A percentile compares a stretch with the other conserved stretches of the same genome.
Conservation (phyloP, 2,329 filamentous ascomycete genomes). For the Didymella pomorum region DNA sequence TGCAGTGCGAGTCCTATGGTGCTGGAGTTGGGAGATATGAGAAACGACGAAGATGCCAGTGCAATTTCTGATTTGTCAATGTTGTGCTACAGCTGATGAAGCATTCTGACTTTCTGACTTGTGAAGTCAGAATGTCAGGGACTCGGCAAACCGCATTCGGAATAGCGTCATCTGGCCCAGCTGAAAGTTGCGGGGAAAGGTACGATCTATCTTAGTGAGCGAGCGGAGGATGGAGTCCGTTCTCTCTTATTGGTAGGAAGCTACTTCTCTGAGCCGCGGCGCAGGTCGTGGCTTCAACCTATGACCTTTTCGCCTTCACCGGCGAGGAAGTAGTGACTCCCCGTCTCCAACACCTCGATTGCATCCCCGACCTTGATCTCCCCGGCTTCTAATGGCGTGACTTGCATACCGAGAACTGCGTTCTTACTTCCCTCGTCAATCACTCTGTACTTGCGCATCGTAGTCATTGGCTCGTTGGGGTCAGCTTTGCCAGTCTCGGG, state of each 20-base stretch:
- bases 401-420: constrained; percentile 71
- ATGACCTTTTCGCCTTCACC: constrained; percentile 19
- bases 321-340: constrained; percentile 43
- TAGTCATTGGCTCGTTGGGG: constrained; percentile 63
- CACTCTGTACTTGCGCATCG: constrained; percentile 65
- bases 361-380: constrained; percentile 45
- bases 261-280: neutral
- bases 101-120: constrained; percentile 8
- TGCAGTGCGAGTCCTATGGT: too few relatives aligned
- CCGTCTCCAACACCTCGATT: constrained; percentile 43
- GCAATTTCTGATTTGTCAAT: neutral
- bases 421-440: constrained; percentile 68
- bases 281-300: neutral
- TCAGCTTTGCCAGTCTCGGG: constrained; percentile 67
- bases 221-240: neutral
- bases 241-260: neutral
- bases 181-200: neutral
- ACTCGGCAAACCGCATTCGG: constrained; percentile 1
- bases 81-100: neutral
- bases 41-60: too few relatives aligned
- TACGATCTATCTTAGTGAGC: neutral
- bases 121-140: constrained; percentile 3
- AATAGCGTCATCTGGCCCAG: neutral
- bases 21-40: too few relatives aligned
- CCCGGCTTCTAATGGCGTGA: constrained; percentile 60